Base-by-base conservation (phyloP, 495 filamentous ascomycete genomes). In the Aspergillus avenaceus region DNA sequence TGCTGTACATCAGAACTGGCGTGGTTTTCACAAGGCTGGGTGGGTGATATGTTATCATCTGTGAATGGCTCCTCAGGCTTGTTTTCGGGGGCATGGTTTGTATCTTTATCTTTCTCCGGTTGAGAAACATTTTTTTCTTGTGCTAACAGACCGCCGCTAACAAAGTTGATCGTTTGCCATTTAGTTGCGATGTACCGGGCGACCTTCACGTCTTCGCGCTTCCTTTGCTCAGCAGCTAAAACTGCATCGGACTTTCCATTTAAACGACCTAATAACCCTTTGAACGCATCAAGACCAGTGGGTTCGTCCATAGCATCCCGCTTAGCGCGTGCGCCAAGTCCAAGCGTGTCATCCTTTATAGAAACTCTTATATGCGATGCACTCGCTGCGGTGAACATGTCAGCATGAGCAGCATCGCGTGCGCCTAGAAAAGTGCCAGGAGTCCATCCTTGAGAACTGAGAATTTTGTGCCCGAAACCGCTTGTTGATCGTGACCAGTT, bases 281-380 rank as follows among this genome's bases (percentile, higher is more conserved):
- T 87, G 54, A 97, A 90, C 3, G 79, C 85, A 56, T 90, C 85
- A 11, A 96, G 76, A 0, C 91, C 93, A 48, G 86, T 88, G 52
- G 90, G 85, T 45, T 86, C 81, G 41, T 75, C 72, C n/a, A 70
- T 61, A 22, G 65, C 57, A 43, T 82, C 81, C 38, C 73, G 76
- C 43, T 80, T 83, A 12, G 72, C 64, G 57, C 87, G 86, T 27
- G 90, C 91, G 26, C 92, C 92, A 16, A 98, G 76, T 3, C 92
- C 92, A 12, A 93, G 78, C 43, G 83, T 96, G 59, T 96, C 88
- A 56, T 96, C 91, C 66, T 95, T 96, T 31, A 96, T 65, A 16
- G 78, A 65, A 25, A 96, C 84, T 41, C 81, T 82, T 47, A 96
- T 90, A 55, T 91, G 85, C 0, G 87, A 84, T 32, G 84, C 76